Evolutionary conservation across 2,329 filamentous ascomycete genomes (phyloP), one percentile per base, ranked within the genome.

Genomic region (Scytalidium lignicola): DNA sequence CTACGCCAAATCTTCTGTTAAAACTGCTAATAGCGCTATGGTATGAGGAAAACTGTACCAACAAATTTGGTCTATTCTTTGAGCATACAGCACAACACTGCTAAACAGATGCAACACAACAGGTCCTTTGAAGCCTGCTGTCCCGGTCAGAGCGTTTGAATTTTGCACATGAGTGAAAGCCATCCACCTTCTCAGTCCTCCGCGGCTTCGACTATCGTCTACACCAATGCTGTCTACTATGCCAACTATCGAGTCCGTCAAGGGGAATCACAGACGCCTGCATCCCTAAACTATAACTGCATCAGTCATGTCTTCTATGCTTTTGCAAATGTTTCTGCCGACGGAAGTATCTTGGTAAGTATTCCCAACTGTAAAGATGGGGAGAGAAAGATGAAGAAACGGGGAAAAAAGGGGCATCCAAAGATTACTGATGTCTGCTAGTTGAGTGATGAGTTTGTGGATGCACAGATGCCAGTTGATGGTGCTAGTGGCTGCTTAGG

Each of bases 271-370:
- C 32, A 37, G 32, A 86, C 86, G 15, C 88, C 88, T 0, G 86
- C 81, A 1, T 82, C 82, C 48, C 71, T 92, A 62, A 87, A 88
- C 64, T 82, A 89, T 65, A 80, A 80, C 56, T 88, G 85, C 60
- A 83, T 92, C 60, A 90, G 85, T 57, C 85, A 90, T 62, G 82
- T 91, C 21, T 91, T 90, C 67, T 92, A 92, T 64, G 86, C 88
- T 12, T 91, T 88, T 76, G 87, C 87, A 51, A 86, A 79, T 68
- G 79, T 92, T 41, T 80, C 81, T 54, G 69, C 76, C 45, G 85
- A 90, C 63, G 88, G 88, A 44, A 80, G 79, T 47, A 81, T 92
- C 54, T 86, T 87, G 74, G 88, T 91, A 70, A 72, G 80, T 74
- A 32, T 32, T 18, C n/a, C 43, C 45, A 42, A 23, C 26, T 18